Evolutionary conservation across 2,329 filamentous ascomycete genomes (phyloP), one percentile per base, ranked within the genome.

Genomic region (Trichoderma atrobrunneum): DNA sequence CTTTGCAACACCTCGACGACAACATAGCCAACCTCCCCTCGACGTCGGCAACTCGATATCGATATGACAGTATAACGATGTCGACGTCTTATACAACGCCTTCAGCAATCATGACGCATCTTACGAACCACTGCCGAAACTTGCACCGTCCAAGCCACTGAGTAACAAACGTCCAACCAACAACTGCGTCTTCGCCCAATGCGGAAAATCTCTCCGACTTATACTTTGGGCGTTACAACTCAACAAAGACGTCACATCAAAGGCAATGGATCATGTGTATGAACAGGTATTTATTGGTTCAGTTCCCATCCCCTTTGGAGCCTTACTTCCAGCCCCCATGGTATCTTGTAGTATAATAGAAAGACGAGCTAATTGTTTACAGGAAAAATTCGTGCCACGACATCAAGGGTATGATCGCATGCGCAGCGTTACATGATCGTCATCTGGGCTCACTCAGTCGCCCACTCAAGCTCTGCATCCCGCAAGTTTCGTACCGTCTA

Each of bases 261-360:
- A 60, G 28, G 16, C 30, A 60, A 21, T n/a, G 7, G 21, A 51
- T 32, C n/a, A n/a, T 4, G 3, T 32, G 26, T 61, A 32, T 61
- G 26, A 70, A 62, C 56, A 62, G 57, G 57, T 62, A 62, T 62
- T 30, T 57, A 62, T 67, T 62, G 28, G 39, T 70, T 70, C 24
- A 51, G 67, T 67, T 62, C 62, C 62, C 34, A 51, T 67, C 56
- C 56, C 62, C 48, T 18, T 61, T 39, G 16, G 36, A 54, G 39
- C n/a, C 36, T 43, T 48, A 43, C 43, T 51, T 51, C 43, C 39
- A 21, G 34, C 30, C 39, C 43, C 71, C 57, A 30, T 72, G 71
- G 71, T 72, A 72, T 72, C 71, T 51, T 72, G 39, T 62, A 64
- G 30, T 62, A 59, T 72, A 72, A 70, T 70, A 72, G 64, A 69